phyloP scores from a whole-genome alignment of 495 filamentous ascomycete species.

The Penicillium tannophilum region DNA sequence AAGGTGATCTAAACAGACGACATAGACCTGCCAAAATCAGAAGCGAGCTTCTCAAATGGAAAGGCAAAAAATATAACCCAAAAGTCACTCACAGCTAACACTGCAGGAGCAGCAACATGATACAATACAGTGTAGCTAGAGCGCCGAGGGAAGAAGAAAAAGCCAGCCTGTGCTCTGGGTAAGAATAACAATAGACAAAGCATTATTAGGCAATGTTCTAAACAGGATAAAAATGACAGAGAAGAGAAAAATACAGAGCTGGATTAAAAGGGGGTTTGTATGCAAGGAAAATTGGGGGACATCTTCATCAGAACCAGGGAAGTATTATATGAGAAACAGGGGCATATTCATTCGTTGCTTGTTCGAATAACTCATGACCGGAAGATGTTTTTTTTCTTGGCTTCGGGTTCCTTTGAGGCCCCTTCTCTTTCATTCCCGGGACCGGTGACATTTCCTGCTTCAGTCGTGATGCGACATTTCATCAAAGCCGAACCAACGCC shows the following conservation, averaged over 20 bases:
- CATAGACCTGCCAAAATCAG: too few species aligned
- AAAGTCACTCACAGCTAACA: not conserved
- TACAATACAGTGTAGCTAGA: not conserved
- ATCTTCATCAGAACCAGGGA: constrained; percentile 6
- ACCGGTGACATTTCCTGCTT: constrained; percentile 7
- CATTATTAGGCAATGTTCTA: constrained; percentile 30
- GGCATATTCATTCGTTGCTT: constrained; percentile 38
- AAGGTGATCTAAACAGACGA: too few species aligned
- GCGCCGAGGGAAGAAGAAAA: not conserved
- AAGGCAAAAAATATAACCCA: too few species aligned
- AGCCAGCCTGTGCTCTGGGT: constrained; percentile 17
- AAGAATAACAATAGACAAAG: constrained; percentile 9
- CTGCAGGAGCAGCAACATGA: constrained; percentile 1
- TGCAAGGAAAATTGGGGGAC: constrained; percentile 15
- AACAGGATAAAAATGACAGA: constrained; percentile 20
- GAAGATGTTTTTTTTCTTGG: constrained; percentile 13
- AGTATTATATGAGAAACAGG: constrained; percentile 23
- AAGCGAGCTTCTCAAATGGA: too few species aligned
- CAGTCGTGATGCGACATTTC: constrained; percentile 1
- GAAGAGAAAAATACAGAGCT: constrained; percentile 17
- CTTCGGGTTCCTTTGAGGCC: constrained; percentile 12
- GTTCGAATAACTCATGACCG: constrained; percentile 34
- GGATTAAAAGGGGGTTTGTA: constrained; percentile 16
- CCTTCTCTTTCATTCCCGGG: constrained; percentile 5
- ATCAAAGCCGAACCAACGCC: not conserved